Percentiles rank a stretch among this genome's conserved stretches.
Conservation (phyloP, 805 yeast genomes). For the Citeromyces nyonsensis region DNA sequence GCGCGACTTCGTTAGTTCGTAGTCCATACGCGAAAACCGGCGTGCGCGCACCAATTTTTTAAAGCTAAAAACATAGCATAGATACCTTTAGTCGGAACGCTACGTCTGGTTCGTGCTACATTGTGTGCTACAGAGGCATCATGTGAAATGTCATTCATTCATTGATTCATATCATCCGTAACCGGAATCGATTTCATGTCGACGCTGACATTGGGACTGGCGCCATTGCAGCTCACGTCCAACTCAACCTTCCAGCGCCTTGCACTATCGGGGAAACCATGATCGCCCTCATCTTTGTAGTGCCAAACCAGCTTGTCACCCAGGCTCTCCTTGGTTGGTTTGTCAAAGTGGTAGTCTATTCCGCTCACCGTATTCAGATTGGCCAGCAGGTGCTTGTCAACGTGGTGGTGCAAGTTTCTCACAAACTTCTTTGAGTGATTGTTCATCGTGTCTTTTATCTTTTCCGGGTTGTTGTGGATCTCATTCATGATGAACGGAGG, state of each 20-base stretch:
- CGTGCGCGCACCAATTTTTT: too few relatives aligned
- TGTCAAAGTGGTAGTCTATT: constrained; percentile 18
- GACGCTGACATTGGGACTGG: constrained; percentile 49
- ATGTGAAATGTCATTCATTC: too few relatives aligned
- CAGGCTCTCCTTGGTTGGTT: constrained; percentile 27
- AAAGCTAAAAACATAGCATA: too few relatives aligned
- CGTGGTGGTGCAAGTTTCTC: constrained; percentile 57
- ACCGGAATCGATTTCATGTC: constrained; percentile 42
- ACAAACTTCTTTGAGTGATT: constrained; percentile 54
- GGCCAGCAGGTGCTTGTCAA: constrained; percentile 46
- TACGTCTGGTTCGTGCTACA: too few relatives aligned
- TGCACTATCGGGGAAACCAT: constrained; percentile 24
- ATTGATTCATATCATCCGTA: too few relatives aligned
- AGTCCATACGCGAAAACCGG: too few relatives aligned
- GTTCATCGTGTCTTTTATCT: constrained; percentile 54
- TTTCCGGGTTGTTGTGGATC: constrained; percentile 51
- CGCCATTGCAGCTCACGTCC: constrained; percentile 47
- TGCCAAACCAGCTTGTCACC: constrained; percentile 41
- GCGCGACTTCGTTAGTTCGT: too few relatives aligned
- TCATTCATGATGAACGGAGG: constrained; percentile 61
- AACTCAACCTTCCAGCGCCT: constrained; percentile 51
- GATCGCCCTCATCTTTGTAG: constrained; percentile 37
- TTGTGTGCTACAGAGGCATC: too few relatives aligned
- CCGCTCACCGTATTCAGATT: constrained; percentile 46
- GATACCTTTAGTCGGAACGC: too few relatives aligned